A percentile compares a stretch with the other conserved stretches of the same genome.
Conservation (phyloP, 495 filamentous ascomycete species). For the Aspergillus taichungensis region DNA sequence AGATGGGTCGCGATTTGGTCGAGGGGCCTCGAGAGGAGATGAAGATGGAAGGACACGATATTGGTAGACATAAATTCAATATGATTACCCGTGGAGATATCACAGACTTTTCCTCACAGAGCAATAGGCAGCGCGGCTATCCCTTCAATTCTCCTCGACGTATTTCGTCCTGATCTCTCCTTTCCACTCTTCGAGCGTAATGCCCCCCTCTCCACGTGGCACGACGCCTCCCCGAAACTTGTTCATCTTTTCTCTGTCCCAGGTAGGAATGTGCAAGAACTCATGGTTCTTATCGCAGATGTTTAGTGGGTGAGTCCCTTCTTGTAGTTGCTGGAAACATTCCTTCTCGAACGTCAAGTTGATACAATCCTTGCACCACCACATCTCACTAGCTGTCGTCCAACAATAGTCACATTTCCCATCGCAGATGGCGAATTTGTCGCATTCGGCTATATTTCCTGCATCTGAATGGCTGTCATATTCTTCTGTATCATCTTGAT, state of each 20-base stretch:
- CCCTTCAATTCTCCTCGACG: constrained; percentile 4
- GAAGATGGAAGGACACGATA: too few relatives aligned
- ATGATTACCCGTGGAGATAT: too few relatives aligned
- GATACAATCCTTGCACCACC: constrained; percentile 30
- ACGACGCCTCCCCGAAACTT: constrained; percentile 18
- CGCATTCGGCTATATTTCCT: not conserved
- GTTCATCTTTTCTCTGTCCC: constrained; percentile 16
- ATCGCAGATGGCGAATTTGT: constrained; percentile 13
- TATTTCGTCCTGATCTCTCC: constrained; percentile 18
- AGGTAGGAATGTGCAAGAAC: constrained; percentile 26
- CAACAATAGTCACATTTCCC: constrained; percentile 15
- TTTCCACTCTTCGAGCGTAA: constrained; percentile 31
- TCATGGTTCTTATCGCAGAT: constrained; percentile 28
- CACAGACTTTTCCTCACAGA: not conserved
- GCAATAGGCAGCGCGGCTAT: not conserved
- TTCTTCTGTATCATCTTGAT: too few relatives aligned
- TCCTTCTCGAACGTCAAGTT: constrained; percentile 17
- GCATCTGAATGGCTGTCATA: too few relatives aligned
- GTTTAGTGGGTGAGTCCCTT: constrained; percentile 17
- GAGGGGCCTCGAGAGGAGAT: too few relatives aligned
- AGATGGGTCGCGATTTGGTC: too few relatives aligned
- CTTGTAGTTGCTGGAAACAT: constrained; percentile 21
- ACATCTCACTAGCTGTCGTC: constrained; percentile 19
- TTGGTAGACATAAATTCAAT: too few relatives aligned
- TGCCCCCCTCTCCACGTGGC: constrained; percentile 19